phyloP scores from a whole-genome alignment of 345 rosid genomes.

The Lepidium sativum region DNA sequence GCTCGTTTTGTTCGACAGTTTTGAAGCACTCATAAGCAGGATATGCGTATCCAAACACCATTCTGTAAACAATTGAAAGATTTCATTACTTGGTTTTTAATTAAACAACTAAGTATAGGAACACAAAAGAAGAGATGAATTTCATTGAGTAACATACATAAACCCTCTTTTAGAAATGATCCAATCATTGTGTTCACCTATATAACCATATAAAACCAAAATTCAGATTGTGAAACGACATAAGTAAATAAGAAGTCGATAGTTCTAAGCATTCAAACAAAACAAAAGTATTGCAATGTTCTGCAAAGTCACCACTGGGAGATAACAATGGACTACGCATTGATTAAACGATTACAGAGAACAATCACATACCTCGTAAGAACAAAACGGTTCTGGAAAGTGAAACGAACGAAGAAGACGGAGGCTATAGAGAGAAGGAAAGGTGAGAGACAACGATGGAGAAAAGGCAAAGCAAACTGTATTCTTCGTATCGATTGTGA shows the following conservation, averaged over 20 bases:
- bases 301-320: no score
- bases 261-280: neutral
- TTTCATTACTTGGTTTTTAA: neutral
- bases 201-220: neutral
- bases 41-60: constrained; percentile 66
- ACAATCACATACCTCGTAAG: neutral
- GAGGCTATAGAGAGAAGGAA: neutral
- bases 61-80: constrained; percentile 25
- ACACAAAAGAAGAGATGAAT: neutral
- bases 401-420: neutral
- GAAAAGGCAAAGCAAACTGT: neutral
- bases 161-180: constrained; percentile 45
- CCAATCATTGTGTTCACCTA: constrained; percentile 41
- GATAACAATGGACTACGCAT: neutral
- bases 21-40: constrained; percentile 77
- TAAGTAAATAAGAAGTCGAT: neutral
- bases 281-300: neutral
- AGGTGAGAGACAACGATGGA: neutral
- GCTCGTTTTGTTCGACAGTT: constrained; percentile 42
- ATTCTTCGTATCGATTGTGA: constrained; percentile 11
- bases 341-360: neutral
- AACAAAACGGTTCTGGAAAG: neutral
- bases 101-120: neutral
- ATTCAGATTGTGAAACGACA: no score
- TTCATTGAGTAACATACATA: constrained; percentile 25